Base-by-base conservation (phyloP, 441 rosid species). In the Pelargonium citronellum region DNA sequence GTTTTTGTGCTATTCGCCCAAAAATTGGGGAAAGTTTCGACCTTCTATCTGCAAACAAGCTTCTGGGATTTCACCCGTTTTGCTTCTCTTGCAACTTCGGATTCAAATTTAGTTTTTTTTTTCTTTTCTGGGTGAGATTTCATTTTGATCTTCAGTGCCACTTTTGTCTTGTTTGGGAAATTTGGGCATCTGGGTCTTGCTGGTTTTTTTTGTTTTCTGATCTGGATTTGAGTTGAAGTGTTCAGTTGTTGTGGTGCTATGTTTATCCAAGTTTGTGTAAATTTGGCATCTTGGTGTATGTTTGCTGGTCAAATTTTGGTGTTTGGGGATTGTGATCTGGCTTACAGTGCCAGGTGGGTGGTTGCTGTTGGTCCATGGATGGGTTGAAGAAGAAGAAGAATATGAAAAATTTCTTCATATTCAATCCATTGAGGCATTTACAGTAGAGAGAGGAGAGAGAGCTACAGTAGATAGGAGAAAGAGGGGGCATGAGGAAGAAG, bases 281-380 rank as follows among this genome's bases (percentile, higher is more conserved):
- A 58, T 58, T 58, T 58, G 19, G 27, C 62, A 19, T 19, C 62
- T 57, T 57, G 62, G 61, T 73, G 0, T 65, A 55, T 67, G 47
- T 71, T 53, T 51, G 43, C 46, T 24, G 17, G 69, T 67, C 39
- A 65, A 72, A 70, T 66, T 66, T 69, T 20, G 67, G 49, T 64
- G 30, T 10, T 70, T 65, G 64, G 63, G 69, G 67, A 77, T 78
- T 69, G 68, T 57, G 69, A 66, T 77, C 68, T 75, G 76, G 39
- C 65, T 43, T 73, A 60, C 49, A 72, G 73, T 62, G 75, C 65
- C 3, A 55, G 71, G 61, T 74, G n/a, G n/a, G n/a, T n/a, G n/a
- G n/a, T n/a, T n/a, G n/a, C n/a, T n/a, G n/a, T n/a, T n/a, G n/a
- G n/a, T n/a, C n/a, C n/a, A n/a, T n/a, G n/a, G n/a, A n/a, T n/a